Evolutionary conservation across 495 filamentous ascomycete genomes (phyloP), one percentile per base, ranked within the genome.

Genomic region (Elasticomyces elasticus): DNA sequence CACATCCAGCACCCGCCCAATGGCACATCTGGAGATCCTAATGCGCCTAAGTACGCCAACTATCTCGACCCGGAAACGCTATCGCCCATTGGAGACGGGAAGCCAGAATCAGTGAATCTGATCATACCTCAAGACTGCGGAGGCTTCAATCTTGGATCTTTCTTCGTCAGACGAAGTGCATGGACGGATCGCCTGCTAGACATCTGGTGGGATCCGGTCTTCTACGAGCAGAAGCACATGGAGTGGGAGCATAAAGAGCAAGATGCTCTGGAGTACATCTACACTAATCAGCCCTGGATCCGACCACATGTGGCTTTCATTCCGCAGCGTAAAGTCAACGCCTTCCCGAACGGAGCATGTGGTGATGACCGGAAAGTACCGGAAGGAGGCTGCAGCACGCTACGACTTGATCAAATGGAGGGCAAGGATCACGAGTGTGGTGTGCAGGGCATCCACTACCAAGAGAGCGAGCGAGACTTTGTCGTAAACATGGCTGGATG

Each of bases 401-500:
- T 49, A 35, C 2, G 11, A 7, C 15, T n/a, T 15, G 44, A 35
- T 1, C 77, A 74, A 13, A 78, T 82, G 46, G 83, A 95, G 63
- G 74, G 78, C 1, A 17, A 10, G 11, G 44, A 54, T 38, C 26
- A 11, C 4, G 59, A 62, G 54, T 79, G 76, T n/a, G 80, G 84
- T 43, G 82, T 97, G 62, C 76, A 79, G 0, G 72, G 76, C 3
- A 81, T 95, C 30, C 94, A 97, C 67, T 99, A 97, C 67, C 75
- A 85, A 38, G 77, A 94, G 68, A 73, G 79, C 28, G 89, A 89
- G 42, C 77, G 86, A 17, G 92, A 99, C 67, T 94, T 99, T 62
- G 61, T 96, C n/a, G 90, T 99, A 58, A 99, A 97, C 66, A 96
- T 97, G 91, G 92, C 92, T 1, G 94, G 94, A 2, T 99, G 92